Percentiles rank a stretch among this genome's conserved stretches.
These are phyloP conservation scores for Pseudocercospora crystallina DNA, from an alignment of 2,329 filamentous ascomycete genomes.

Conservation along the genomic window DNA sequence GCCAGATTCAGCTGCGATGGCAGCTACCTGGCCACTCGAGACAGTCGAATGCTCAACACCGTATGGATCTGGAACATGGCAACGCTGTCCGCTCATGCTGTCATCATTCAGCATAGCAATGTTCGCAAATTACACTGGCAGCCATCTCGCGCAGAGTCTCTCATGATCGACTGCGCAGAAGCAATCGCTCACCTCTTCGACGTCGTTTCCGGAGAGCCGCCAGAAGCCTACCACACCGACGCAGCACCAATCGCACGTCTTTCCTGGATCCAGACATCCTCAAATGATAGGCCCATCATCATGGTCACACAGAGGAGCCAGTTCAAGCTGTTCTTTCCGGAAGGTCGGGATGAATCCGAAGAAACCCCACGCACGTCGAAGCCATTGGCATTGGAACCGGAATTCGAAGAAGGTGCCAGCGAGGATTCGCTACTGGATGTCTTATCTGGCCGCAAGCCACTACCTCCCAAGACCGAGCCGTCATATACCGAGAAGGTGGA, in stretches of 20 bases:
- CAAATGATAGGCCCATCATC: constrained; percentile 34
- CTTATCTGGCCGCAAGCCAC: constrained; percentile 46
- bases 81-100: constrained; percentile 38
- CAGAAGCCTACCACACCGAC: constrained; percentile 18
- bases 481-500: constrained; percentile 35
- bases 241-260: constrained; percentile 15
- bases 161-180: constrained; percentile 46
- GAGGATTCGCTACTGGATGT: constrained; percentile 52
- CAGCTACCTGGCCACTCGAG: constrained; percentile 32
- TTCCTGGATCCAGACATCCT: constrained; percentile 22
- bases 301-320: constrained; percentile 37
- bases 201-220: constrained; percentile 20
- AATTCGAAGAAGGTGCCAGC: constrained; percentile 38
- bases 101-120: constrained; percentile 47
- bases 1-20: constrained; percentile 29
- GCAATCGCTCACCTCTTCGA: constrained; percentile 43
- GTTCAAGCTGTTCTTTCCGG: constrained; percentile 44
- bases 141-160: constrained; percentile 34
- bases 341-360: constrained; percentile 30
- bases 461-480: constrained; percentile 35
- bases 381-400: constrained; percentile 20
- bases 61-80: constrained; percentile 50
- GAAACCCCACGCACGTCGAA: background rate
- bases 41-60: constrained; percentile 39
- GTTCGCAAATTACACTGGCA: constrained; percentile 48